Conservation (phyloP, 2,329 filamentous ascomycete genomes). For the Dothidotthia symphoricarpi region DNA sequence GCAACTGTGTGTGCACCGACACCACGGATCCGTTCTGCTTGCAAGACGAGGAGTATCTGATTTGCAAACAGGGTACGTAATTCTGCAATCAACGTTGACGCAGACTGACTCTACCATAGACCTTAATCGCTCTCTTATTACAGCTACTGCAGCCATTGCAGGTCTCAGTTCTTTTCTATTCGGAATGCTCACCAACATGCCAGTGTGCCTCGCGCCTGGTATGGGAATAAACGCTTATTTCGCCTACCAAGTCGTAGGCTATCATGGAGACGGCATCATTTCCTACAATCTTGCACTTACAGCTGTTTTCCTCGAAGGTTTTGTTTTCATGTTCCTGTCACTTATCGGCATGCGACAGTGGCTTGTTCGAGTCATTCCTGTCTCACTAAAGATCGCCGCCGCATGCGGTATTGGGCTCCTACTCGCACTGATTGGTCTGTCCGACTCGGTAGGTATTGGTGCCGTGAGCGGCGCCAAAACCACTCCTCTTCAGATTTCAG, state of each 20-base stretch:
- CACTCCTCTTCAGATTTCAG: constrained; percentile 72
- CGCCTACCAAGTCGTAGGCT: constrained; percentile 76
- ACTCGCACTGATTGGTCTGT: constrained; percentile 70
- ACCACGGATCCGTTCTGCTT: constrained; percentile 53
- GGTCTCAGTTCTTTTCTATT: constrained; percentile 75
- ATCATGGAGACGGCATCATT: constrained; percentile 69
- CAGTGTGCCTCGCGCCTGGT: constrained; percentile 42
- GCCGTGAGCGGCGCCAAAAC: constrained; percentile 63
- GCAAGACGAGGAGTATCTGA: constrained; percentile 56
- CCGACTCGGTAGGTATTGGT: constrained; percentile 79
- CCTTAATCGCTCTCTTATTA: constrained; percentile 75
- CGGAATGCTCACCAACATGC: constrained; percentile 76
- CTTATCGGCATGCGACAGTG: constrained; percentile 81
- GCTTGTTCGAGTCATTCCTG: constrained; percentile 78
- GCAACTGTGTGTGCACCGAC: constrained; percentile 68
- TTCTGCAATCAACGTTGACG: neutral
- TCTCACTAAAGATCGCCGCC: constrained; percentile 81
- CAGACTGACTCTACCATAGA: constrained; percentile 22
- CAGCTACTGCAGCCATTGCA: constrained; percentile 78
- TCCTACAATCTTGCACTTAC: constrained; percentile 75
- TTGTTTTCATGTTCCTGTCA: constrained; percentile 78
- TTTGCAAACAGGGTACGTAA: constrained; percentile 52
- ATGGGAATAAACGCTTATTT: constrained; percentile 77
- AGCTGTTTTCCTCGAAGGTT: constrained; percentile 84
- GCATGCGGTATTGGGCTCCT: constrained; percentile 85